Percentiles rank a stretch among this genome's conserved stretches.
Conservation (phyloP, 78 protist species). For the Chrysochromulina parva region DNA sequence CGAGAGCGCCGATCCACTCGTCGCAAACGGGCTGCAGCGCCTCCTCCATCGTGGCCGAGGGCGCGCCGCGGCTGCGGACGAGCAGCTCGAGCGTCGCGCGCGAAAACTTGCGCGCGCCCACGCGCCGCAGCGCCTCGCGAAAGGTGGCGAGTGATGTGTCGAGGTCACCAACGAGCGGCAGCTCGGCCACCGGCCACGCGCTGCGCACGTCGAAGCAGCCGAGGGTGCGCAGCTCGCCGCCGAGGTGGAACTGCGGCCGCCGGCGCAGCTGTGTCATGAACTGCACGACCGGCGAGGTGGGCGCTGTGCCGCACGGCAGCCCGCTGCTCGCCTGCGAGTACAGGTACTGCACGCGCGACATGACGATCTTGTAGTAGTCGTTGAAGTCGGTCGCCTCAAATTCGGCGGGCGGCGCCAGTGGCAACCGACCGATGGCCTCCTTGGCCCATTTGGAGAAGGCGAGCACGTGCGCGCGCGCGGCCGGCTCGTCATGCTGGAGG, state of each 20-base stretch:
- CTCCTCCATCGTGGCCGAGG: background rate
- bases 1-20: background rate
- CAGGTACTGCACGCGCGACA: slow-evolving; percentile 8
- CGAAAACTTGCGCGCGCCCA: background rate
- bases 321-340: background rate
- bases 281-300: no score
- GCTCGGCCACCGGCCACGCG: background rate
- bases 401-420: background rate
- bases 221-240: background rate
- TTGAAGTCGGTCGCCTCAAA: slow-evolving; percentile 6
- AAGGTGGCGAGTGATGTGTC: background rate
- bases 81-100: background rate
- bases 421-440: background rate
- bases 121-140: background rate
- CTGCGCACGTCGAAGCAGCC: no score
- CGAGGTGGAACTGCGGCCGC: background rate
- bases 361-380: slow-evolving; percentile 20
- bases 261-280: background rate
- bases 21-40: background rate
- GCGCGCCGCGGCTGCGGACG: background rate
- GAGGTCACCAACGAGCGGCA: no score
- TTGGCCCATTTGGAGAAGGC: background rate
- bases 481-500: no score
- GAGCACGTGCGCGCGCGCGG: no score
- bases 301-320: no score